Base-by-base conservation (phyloP, 1,284 basidiomycete genomes). In the Entoloma clypeatum region DNA sequence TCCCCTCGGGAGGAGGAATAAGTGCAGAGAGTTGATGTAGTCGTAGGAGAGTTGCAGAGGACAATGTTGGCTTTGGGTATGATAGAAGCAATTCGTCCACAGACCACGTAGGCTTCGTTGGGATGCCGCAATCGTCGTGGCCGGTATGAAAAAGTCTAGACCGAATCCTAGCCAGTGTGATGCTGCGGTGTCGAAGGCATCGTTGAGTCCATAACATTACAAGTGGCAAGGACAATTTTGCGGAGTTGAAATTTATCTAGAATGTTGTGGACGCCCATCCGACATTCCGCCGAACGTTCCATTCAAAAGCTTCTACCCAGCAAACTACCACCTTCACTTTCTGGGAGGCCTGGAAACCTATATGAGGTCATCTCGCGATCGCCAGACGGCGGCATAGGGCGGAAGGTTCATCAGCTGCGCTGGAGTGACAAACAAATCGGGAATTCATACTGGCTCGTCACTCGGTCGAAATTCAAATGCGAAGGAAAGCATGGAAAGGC, bases 401-500 rank as follows among this genome's bases (percentile, higher is more conserved):
- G 74, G 52, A 65, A 65, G 42, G 75, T 91, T 3, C 70, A 83
- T 59, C 87, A 90, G 57, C 68, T 68, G 32, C 73, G 87, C 41
- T 92, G 88, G 88, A 65, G 65, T 13, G 58, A 65, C 21, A 90
- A 88, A 63, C 72, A 76, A 3, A 81, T 89, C 48, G 53, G 62
- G 34, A 71, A 75, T 21, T 83, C 77, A 43, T 86, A 77, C 55
- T 92, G 85, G 84, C 62, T 77, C 35, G 72, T 92, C 32, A 86
- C 84, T 5, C 68, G 74, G 52, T 74, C 82, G 18, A 65, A 67
- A 45, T 73, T 90, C 52, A 86, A 87, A 61, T 65, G 68, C 28
- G 78, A 80, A 51, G 83, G 85, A n/a, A 68, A 61, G 22, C 79
- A 85, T 50, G 88, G 86, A 3, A 86, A 81, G 56, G 86, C 77